Conservation (phyloP, 106 monocot genomes). For the Cymbidium sinense region DNA sequence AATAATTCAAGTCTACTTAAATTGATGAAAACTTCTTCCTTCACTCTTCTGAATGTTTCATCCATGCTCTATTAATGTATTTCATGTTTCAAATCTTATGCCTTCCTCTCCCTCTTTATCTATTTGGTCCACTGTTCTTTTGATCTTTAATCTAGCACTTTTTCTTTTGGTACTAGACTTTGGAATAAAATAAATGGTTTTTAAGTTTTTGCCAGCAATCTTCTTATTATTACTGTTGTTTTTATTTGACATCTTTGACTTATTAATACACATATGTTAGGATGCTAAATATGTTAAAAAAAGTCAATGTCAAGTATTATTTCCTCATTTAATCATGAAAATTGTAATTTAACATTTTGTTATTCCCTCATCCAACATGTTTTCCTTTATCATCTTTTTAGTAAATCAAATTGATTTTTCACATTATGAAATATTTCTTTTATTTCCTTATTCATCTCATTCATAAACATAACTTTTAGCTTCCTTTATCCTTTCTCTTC, state of each 20-base stretch:
- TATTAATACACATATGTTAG: neutral
- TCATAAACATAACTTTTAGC: neutral
- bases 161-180: too few species aligned
- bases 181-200: neutral
- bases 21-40: too few species aligned
- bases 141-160: neutral
- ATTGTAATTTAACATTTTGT: neutral
- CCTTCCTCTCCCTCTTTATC: neutral
- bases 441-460: neutral
- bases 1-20: too few species aligned
- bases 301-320: neutral
- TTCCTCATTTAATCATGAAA: neutral
- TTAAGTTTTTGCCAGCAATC: neutral
- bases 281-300: neutral
- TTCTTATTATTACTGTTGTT: neutral
- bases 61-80: neutral
- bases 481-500: neutral
- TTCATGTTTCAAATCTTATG: neutral
- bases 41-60: too few species aligned
- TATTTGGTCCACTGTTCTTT: too few species aligned
- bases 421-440: neutral
- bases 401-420: neutral
- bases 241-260: too few species aligned
- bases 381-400: neutral
- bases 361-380: neutral